Base-by-base conservation (phyloP, 1,284 basidiomycete genomes). In the Ceratobasidium sp. region DNA sequence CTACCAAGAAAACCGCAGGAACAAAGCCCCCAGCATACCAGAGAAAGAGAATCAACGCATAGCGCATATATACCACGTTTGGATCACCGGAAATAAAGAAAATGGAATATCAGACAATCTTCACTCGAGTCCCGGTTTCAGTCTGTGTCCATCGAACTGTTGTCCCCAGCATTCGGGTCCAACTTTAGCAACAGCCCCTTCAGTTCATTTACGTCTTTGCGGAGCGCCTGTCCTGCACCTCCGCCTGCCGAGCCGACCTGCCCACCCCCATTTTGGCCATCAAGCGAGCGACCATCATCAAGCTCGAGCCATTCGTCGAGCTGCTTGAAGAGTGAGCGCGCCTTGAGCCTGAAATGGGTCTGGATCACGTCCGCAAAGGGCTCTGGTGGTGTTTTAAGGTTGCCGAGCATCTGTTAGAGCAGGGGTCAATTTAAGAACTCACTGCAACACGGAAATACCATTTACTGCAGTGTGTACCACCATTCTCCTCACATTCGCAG, bases 261-360 rank as follows among this genome's bases (percentile, higher is more conserved):
- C 63, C 78, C 64, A 61, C 76, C 76, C 60, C 79, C 78, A 79
- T 62, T 81, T n/a, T 91, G 90, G 23, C 80, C 77, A 3, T 81
- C 76, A 0, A 85, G 87, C 6, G 80, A 62, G 75, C 82, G 85
- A 6, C 89, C 87, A 76, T 95, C 92, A 76, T 95, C 92, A 73
- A 86, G 80, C 16, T 80, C 78, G 21, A 92, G 80, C 93, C 91
- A 96, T 75, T 86, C 82, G 76, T 94, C 90, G n/a, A 96, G 82
- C 79, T 95, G 94, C 40, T 83, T 79, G 23, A 81, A 80, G 74
- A 97, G 86, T 0, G 85, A 84, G 51, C 83, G 83, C 0, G 92
- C 87, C 79, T 96, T 96, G 64, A 96, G 82, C n/a, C 89, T 85
- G 83, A 94, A 96, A 80, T 96, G 95, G 0, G 93, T 95, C 49